Conservation (phyloP, 2,329 filamentous ascomycete genomes). For the Tricladium varicosporioides region DNA sequence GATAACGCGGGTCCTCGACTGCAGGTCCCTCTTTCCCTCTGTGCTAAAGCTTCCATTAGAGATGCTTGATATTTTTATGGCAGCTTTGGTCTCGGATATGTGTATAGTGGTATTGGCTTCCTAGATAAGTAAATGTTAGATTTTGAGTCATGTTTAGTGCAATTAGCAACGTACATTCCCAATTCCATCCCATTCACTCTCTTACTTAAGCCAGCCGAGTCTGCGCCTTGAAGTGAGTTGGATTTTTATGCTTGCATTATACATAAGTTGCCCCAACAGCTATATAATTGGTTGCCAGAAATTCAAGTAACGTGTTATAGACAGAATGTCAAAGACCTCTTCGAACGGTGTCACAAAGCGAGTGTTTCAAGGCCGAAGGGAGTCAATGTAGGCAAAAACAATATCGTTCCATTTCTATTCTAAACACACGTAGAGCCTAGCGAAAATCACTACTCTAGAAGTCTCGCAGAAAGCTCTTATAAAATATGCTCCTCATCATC, state of each 20-base stretch:
- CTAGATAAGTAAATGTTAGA: neutral
- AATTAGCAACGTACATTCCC: neutral
- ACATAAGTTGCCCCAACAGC: neutral
- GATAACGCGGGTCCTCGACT: neutral
- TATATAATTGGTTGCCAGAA: neutral
- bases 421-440: neutral
- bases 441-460: neutral
- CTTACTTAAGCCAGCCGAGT: neutral
- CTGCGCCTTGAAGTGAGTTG: neutral
- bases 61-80: neutral
- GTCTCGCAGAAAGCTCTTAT: neutral
- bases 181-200: neutral
- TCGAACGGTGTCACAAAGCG: neutral
- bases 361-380: neutral
- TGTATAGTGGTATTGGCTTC: neutral
- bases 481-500: neutral
- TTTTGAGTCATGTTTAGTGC: neutral
- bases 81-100: neutral
- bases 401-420: neutral
- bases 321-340: neutral
- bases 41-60: neutral
- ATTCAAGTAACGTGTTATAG: neutral
- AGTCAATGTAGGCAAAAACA: neutral
- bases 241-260: neutral
- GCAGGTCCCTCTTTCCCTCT: neutral